Percentiles rank a stretch among this genome's conserved stretches.
Conservation (phyloP, 805 yeast genomes). For the Saccharomycopsis sp. region DNA sequence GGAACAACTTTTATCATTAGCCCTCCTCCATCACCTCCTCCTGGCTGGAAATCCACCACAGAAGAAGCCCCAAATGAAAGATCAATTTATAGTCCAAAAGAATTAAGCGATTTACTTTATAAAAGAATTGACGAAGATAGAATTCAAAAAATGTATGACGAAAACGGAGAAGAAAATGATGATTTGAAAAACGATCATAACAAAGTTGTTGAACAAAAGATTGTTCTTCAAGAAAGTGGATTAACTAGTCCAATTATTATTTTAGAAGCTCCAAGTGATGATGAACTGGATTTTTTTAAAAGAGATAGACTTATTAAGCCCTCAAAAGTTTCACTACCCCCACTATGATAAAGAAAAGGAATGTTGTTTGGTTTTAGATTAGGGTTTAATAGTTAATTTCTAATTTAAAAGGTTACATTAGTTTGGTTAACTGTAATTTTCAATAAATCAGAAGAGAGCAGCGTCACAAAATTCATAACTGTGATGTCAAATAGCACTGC, state of each 20-base stretch:
- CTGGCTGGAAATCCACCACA: slow-evolving; percentile 14
- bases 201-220: slow-evolving; percentile 5
- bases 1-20: slow-evolving; percentile 18
- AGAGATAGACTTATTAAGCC: neutral
- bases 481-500: too few relatives aligned
- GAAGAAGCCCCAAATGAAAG: slow-evolving; percentile 17
- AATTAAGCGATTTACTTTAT: slow-evolving; percentile 15
- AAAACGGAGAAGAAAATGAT: neutral
- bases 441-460: too few relatives aligned
- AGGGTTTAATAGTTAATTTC: too few relatives aligned
- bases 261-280: slow-evolving; percentile 15
- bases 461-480: too few relatives aligned
- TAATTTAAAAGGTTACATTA: too few relatives aligned
- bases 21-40: slow-evolving; percentile 19
- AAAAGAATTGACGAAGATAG: slow-evolving; percentile 12
- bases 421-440: too few relatives aligned
- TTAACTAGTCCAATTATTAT: slow-evolving; percentile 17
- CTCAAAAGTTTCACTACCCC: neutral
- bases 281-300: neutral
- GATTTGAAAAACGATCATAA: neutral
- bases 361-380: too few relatives aligned
- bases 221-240: slow-evolving; percentile 6
- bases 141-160: slow-evolving; percentile 8
- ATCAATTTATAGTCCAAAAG: slow-evolving; percentile 15
- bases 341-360: too few relatives aligned